Evolutionary conservation across 305 asterid genomes (phyloP), one percentile per base, ranked within the genome.

Genomic region (Ajuga reptans): DNA sequence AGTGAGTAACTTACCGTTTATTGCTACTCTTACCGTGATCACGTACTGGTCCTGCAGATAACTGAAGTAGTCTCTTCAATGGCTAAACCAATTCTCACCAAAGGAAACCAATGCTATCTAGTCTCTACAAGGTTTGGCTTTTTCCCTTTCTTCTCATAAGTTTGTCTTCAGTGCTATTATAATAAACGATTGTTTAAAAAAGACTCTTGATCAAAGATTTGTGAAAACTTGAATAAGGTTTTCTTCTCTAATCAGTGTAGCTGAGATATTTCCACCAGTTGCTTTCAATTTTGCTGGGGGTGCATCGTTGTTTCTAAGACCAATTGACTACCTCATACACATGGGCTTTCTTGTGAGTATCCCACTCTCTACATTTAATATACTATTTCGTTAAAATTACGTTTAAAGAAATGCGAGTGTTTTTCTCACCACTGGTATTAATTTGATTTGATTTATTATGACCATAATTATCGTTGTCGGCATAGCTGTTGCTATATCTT

Each of bases 211-310:
- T 36, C 5, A 5, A 33, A 10, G 66, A 60, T 42, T 56, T 11
- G 11, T 1, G 29, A 45, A 73, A 27, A 34, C 17, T 43, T 74
- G 71, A 69, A 49, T 42, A 33, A 41, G 41, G 43, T 72, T 67
- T 7, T 75, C 39, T 68, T 70, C 55, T 50, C 37, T 68, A 24
- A 69, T 58, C 90, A 90, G 97, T 80, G 84, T 85, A 63, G 71
- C 74, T 15, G 86, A 89, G 76, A 76, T 79, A 72, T 93, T 93
- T 68, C 97, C 97, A 65, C 76, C 82, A 3, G 95, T 90, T 71
- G 68, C 92, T 62, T 80, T 93, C 37, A 87, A 87, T 85, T 93
- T 93, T 64, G 92, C 89, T 39, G 95, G 88, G 17, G 88, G 84
- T 33, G 91, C 96, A 67, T 84, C 91, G 51, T 62, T 93, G 92